Base-by-base conservation (phyloP, 176 grass and related monocot genomes). In the Raddia distichophylla region DNA sequence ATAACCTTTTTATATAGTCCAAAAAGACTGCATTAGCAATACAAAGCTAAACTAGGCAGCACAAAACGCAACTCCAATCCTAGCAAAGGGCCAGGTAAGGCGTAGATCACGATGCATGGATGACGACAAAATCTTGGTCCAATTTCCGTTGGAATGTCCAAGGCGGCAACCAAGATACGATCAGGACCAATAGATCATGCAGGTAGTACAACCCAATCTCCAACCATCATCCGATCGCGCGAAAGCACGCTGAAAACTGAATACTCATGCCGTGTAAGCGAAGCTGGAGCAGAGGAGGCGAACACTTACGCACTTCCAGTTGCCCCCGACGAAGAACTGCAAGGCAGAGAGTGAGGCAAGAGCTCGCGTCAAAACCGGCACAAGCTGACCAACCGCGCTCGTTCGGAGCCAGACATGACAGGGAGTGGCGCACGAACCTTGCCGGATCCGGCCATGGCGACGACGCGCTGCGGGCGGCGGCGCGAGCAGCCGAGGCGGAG, bases 271-370 rank as follows among this genome's bases (percentile, higher is more conserved):
- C 56, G n/a, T 19, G 53, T 10, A 19, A 0, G 52, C 0, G 52
- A 48, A 67, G 32, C 43, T 20, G 73, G 77, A 53, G 18, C 78
- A 59, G 81, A 58, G 57, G 44, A 74, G 75, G 75, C 32, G 34
- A 14, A 57, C 8, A 91, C 96, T 99, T 93, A 99, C 96, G 74
- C 93, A 99, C 89, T 99, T 99, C 96, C 96, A 99, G 85, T 99
- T 99, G 72, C 96, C 96, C 64, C 96, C 96, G 19, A 99, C 93
- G 82, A 99, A 99, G 88, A 99, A 99, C 96, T 99, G 90, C 89
- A 80, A 80, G 46, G 22, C 12, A 46, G 74, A 3, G 77, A 35
- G 32, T 1, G 19, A 82, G 61, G 16, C 49, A 51, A 51, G 37
- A 51, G 49, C 49, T 4, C 13, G 49, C 4, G 49, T 51, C 11